Evolutionary conservation across 2,329 filamentous ascomycete genomes (phyloP), one percentile per base, ranked within the genome.

Genomic region (Colletotrichum sp.): DNA sequence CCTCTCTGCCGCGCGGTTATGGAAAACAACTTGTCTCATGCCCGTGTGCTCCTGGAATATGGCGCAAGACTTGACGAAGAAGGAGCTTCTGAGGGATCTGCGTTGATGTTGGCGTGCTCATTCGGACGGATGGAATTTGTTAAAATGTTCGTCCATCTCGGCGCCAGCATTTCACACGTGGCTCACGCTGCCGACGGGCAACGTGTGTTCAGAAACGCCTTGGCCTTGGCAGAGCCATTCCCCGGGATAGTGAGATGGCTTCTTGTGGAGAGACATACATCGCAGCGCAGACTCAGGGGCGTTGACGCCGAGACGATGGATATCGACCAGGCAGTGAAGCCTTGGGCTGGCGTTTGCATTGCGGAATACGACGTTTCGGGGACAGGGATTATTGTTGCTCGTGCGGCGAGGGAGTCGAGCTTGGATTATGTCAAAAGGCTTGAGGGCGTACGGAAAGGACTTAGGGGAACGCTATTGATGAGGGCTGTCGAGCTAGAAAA

Each of bases 61-160:
- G 75, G 73, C 3, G 78, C 78, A 16, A 64, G 72, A 6, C 7
- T 72, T 26, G 77, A 79, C 30, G 78, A 15, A 8, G 36, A 73
- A 7, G 71, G 77, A 8, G 49, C 69, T 4, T 24, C 18, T 4
- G 74, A 78, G 44, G 78, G 78, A 15, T 79, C 75, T 30, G 69
- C 78, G 18, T 73, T 79, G 32, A 79, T 79, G 77, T 28, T 59
- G 7, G 78, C 78, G 4, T 79, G 78, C 44, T 15, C 39, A 7
- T 68, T 59, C 13, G 76, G 77, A 3, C 28, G 72, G 4, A 13
- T 72, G 8, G 62, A 63, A 4, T 66, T 52, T 13, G 77, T 78
- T 0, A 76, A 69, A 59, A 13, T 72, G 6, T 67, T 80, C 2
- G 55, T 80, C 6, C 30, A 26, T 5, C 24, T 24, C 21, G 78